Evolutionary conservation across 108 stramenopile genomes (phyloP).

Genomic region (Poteriospumella lacustris): DNA sequence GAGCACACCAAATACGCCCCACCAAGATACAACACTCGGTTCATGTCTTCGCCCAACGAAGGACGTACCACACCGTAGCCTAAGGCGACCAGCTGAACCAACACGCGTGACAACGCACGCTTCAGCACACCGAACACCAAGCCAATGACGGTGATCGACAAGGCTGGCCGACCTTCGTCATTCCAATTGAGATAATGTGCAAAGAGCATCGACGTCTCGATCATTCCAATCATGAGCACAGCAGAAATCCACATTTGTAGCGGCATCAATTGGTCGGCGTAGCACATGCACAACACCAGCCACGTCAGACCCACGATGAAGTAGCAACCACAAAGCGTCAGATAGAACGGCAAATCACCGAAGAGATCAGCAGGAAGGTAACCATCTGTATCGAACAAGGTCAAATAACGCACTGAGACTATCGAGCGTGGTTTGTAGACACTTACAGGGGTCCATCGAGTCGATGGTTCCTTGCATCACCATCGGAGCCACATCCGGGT

Average conservation of each 20-base stretch:
- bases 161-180: conserved; percentile 3
- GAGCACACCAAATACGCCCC: conserved; percentile 4
- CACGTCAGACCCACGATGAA: conserved; percentile 4
- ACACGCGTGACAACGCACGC: conserved; percentile 21
- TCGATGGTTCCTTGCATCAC: not conserved
- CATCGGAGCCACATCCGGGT: conserved; percentile 2
- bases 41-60: conserved; percentile 28
- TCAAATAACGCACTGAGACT: not conserved
- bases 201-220: conserved; percentile 25
- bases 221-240: conserved; percentile 14
- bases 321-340: not conserved
- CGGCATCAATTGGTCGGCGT: not conserved
- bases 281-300: not conserved
- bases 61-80: conserved; percentile 25
- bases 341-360: conserved; percentile 26
- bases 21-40: conserved; percentile 18
- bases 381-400: conserved; percentile 1
- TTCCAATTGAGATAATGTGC: conserved; percentile 25
- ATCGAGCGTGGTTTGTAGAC: not conserved
- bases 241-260: conserved; percentile 17
- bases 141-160: not conserved
- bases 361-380: conserved; percentile 24
- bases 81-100: conserved; percentile 11
- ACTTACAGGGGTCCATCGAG: conserved; percentile 20
- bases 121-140: conserved; percentile 16